Conservation (phyloP, 441 rosid genomes). For the Populus tomentosa region DNA sequence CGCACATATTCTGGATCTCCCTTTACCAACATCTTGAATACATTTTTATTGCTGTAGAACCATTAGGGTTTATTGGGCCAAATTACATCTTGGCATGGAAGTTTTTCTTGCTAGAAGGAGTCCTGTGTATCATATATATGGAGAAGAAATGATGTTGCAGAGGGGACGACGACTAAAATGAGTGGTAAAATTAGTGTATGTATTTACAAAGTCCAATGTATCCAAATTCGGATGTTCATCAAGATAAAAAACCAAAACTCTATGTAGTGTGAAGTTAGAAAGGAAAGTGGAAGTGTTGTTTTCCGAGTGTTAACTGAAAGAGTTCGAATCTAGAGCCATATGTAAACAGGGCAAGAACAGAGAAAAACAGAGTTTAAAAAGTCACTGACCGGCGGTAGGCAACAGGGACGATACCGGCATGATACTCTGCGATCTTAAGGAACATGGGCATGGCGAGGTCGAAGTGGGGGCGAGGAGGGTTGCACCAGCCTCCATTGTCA, state of each 20-base stretch:
- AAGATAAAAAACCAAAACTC: neutral
- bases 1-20: neutral
- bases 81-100: neutral
- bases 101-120: neutral
- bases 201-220: too few relatives aligned
- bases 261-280: neutral
- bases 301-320: neutral
- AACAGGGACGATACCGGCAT: constrained; percentile 61
- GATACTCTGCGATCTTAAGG: constrained; percentile 62
- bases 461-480: constrained; percentile 60
- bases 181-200: neutral
- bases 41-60: neutral
- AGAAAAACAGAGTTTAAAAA: neutral
- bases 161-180: neutral
- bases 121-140: too few relatives aligned
- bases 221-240: neutral
- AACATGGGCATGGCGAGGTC: constrained; percentile 73
- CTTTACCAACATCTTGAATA: neutral
- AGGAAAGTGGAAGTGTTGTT: neutral
- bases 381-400: constrained; percentile 43
- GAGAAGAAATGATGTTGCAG: too few relatives aligned
- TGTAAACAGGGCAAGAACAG: neutral
- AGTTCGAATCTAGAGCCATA: neutral
- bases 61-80: neutral
- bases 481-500: constrained; percentile 69